These are phyloP conservation scores for Uronychia setigera DNA, from an alignment of 73 alveolate genomes.

Conservation along the genomic window DNA sequence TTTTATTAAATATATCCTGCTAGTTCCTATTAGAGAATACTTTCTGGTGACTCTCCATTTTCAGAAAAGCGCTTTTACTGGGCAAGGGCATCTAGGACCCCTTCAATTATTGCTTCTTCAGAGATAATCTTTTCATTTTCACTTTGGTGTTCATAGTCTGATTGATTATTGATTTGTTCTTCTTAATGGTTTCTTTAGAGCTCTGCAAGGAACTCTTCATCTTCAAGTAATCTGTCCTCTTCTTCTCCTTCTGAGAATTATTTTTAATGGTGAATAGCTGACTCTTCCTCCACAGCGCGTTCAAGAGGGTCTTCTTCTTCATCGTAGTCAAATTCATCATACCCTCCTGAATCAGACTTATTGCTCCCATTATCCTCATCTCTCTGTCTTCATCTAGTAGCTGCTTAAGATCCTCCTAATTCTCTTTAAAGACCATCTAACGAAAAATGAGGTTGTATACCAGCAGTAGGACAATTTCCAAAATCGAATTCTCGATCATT, in stretches of 20 bases:
- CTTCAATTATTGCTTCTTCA: no score
- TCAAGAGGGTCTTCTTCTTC: background rate
- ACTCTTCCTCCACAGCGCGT: background rate
- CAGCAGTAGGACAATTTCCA: background rate
- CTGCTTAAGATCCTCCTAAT: background rate
- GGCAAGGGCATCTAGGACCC: no score
- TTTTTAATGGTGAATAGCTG: background rate
- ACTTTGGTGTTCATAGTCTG: no score
- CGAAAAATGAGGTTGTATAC: background rate
- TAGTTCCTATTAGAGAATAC: no score
- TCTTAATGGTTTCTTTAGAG: no score
- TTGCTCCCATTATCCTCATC: background rate
- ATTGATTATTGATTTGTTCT: no score
- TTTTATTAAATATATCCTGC: no score
- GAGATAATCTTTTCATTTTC: no score
- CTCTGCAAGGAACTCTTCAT: background rate
- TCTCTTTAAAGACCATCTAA: background rate
- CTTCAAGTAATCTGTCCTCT: background rate
- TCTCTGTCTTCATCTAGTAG: no score
- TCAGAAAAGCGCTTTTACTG: no score
- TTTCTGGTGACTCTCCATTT: no score
- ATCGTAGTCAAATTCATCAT: background rate
- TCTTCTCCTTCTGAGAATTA: background rate
- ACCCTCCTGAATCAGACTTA: background rate
- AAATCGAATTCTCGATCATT: background rate